These are phyloP conservation scores for Malassezia japonica DNA, from an alignment of 1,284 basidiomycete genomes.

Conservation along the genomic window DNA sequence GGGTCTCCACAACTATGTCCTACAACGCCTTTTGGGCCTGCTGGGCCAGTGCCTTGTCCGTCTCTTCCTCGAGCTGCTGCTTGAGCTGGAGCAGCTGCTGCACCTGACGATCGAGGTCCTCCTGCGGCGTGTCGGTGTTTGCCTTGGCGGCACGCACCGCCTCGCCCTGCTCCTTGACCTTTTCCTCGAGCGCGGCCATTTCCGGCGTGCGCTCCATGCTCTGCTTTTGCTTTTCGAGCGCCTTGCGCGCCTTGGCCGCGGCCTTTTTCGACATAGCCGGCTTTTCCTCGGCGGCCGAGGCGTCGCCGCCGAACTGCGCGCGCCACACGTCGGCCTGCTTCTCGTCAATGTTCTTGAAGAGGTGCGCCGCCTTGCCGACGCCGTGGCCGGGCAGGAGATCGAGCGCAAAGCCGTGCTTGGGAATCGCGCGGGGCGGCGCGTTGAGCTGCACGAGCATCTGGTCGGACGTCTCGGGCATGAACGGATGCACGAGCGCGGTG, in stretches of 20 bases:
- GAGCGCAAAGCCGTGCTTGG: constrained; percentile 52
- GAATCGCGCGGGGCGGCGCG: constrained; percentile 69
- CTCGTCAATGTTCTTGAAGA: constrained; percentile 91
- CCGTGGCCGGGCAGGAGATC: constrained; percentile 80
- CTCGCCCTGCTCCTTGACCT: constrained; percentile 32
- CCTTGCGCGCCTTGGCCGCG: constrained; percentile 41
- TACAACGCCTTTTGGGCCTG: constrained; percentile 6
- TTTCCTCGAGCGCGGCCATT: constrained; percentile 24
- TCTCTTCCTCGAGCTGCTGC: constrained; percentile 4
- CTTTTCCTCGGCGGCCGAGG: constrained; percentile 30
- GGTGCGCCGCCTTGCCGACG: constrained; percentile 73
- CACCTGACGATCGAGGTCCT: constrained; percentile 17
- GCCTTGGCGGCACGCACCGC: constrained; percentile 30
- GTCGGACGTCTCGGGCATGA: constrained; percentile 84
- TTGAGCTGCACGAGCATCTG: constrained; percentile 79
- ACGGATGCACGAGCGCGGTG: constrained; percentile 76
- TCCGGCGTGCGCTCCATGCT: constrained; percentile 27
- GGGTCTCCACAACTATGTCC: background rate
- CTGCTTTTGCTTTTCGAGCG: constrained; percentile 32
- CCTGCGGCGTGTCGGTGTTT: constrained; percentile 4
- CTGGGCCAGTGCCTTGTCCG: constrained; percentile 11
- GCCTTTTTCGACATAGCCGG: constrained; percentile 43
- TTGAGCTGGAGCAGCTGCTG: constrained; percentile 23
- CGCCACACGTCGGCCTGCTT: constrained; percentile 77
- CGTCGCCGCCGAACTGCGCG: constrained; percentile 65